These are phyloP conservation scores for Xylona heveae DNA, from an alignment of 495 filamentous ascomycete genomes.

Conservation along the genomic window DNA sequence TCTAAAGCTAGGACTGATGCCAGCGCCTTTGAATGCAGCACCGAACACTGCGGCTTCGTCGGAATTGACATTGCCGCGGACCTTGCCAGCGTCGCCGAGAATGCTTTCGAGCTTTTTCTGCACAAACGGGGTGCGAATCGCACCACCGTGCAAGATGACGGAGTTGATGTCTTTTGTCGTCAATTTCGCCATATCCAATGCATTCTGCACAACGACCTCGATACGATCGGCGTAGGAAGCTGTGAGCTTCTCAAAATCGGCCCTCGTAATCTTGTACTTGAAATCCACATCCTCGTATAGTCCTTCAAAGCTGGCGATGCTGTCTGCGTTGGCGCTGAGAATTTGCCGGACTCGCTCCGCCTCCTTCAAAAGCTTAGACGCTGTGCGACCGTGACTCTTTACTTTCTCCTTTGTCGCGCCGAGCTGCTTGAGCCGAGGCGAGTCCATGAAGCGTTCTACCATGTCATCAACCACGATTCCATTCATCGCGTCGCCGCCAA, in stretches of 20 bases:
- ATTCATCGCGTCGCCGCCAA: slow-evolving; percentile 84
- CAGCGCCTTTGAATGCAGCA: slow-evolving; percentile 83
- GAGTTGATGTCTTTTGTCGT: slow-evolving; percentile 63
- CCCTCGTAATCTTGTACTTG: slow-evolving; percentile 68
- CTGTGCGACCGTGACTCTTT: slow-evolving; percentile 57
- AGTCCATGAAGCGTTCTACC: slow-evolving; percentile 52
- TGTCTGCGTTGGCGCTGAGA: slow-evolving; percentile 80
- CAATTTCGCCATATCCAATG: slow-evolving; percentile 51
- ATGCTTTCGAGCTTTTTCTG: slow-evolving; percentile 67
- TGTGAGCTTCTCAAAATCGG: slow-evolving; percentile 68
- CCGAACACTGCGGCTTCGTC: slow-evolving; percentile 96
- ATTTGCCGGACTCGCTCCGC: slow-evolving; percentile 75
- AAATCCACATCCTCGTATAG: slow-evolving; percentile 77
- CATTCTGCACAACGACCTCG: slow-evolving; percentile 43
- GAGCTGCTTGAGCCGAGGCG: slow-evolving; percentile 44
- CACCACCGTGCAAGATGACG: slow-evolving; percentile 81
- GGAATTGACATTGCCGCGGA: slow-evolving; percentile 85
- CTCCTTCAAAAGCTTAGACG: slow-evolving; percentile 78
- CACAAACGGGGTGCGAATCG: slow-evolving; percentile 81
- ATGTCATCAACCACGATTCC: slow-evolving; percentile 73
- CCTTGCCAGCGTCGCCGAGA: slow-evolving; percentile 48
- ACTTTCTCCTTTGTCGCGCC: slow-evolving; percentile 35
- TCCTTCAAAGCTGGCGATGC: slow-evolving; percentile 59
- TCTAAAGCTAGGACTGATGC: slow-evolving; percentile 77
- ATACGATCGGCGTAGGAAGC: slow-evolving; percentile 46